phyloP scores from a whole-genome alignment of 192 early-diverging fungal genomes.

The Globomyces pollinis-pini region DNA sequence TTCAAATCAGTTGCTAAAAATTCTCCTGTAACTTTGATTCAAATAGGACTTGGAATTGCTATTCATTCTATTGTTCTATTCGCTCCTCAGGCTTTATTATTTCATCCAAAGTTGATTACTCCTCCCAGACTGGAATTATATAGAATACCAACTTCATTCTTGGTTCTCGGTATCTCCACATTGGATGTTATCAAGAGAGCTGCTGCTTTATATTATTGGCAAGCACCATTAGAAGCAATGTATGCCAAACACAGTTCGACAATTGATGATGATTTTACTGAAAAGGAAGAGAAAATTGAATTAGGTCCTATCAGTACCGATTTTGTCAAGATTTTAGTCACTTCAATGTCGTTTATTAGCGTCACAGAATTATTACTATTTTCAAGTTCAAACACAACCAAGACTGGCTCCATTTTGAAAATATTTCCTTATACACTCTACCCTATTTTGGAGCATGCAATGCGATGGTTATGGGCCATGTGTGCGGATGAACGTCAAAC shows the following conservation, averaged over 20 bases:
- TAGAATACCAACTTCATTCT: background rate
- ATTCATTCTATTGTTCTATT: background rate
- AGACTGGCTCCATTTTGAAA: background rate
- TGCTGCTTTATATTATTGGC: background rate
- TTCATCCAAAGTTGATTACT: background rate
- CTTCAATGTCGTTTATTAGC: background rate
- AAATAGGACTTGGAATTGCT: conserved; percentile 2
- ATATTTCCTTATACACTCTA: conserved; percentile 32
- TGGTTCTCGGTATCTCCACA: background rate
- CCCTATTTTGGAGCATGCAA: conserved; percentile 24
- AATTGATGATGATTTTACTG: background rate
- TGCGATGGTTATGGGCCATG: conserved; percentile 33
- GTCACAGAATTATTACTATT: background rate
- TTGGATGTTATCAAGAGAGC: conserved; percentile 1
- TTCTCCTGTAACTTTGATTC: background rate
- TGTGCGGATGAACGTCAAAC: conserved; percentile 8
- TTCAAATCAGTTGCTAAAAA: background rate
- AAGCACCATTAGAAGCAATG: conserved; percentile 4
- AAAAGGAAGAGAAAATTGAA: background rate
- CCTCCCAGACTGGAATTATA: background rate
- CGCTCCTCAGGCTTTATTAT: background rate
- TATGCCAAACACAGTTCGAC: background rate
- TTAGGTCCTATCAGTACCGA: background rate
- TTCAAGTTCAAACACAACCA: background rate
- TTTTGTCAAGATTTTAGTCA: background rate